Evolutionary conservation across 371 early-diverging fungal species (phyloP).

Genomic region (Zychaea mexicana): DNA sequence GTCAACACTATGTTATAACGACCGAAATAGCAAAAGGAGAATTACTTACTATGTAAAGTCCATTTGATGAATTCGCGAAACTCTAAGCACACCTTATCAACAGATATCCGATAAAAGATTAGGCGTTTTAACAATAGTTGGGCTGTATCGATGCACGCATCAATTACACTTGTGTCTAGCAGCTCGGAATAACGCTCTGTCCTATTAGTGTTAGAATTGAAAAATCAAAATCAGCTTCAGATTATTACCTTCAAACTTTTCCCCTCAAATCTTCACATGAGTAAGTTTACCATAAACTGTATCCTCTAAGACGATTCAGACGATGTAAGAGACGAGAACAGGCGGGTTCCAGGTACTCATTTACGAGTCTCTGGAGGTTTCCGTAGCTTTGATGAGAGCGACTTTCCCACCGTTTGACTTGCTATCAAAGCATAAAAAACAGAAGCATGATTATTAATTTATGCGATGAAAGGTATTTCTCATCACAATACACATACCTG

Average conservation of each 20-base stretch:
- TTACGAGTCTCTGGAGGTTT: neutral
- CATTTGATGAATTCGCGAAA: constrained; percentile 8
- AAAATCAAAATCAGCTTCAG: no score
- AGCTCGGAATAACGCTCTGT: constrained; percentile 5
- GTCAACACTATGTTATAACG: no score
- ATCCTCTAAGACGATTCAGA: constrained; percentile 5
- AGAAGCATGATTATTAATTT: neutral
- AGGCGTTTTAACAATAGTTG: constrained; percentile 1
- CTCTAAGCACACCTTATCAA: neutral
- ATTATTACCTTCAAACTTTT: no score
- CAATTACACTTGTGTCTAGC: neutral
- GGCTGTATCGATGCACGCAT: neutral
- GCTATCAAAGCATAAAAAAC: neutral
- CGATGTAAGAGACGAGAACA: constrained; percentile 5
- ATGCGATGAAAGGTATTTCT: neutral
- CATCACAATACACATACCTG: neutral
- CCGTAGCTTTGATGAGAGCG: constrained; percentile 6
- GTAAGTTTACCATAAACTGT: constrained; percentile 4
- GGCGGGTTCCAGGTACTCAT: constrained; percentile 8
- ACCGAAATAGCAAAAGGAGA: neutral
- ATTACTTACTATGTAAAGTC: constrained; percentile 3
- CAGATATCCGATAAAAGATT: neutral
- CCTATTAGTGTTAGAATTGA: neutral
- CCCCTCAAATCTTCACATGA: neutral
- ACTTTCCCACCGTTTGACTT: constrained; percentile 9